Percentiles rank a stretch among this genome's conserved stretches.
Conservation (phyloP, 2,329 filamentous ascomycete species). For the Xylaria sp. region DNA sequence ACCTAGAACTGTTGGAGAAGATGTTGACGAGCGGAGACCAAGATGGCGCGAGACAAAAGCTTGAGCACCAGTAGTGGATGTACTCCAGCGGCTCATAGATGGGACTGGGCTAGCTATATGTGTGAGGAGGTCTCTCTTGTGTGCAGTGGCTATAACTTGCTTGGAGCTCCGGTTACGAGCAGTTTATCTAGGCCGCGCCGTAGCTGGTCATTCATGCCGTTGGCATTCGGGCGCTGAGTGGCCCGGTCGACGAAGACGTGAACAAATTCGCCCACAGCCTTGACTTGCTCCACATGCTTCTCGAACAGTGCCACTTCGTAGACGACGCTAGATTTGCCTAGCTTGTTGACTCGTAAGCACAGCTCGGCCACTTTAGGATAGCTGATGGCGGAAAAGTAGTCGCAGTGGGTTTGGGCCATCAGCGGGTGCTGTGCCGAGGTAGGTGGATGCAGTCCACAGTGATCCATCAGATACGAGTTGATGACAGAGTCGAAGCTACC, state of each 20-base stretch:
- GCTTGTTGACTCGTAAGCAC: conserved; percentile 81
- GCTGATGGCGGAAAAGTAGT: conserved; percentile 84
- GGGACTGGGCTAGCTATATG: not conserved
- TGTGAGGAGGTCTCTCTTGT: not conserved
- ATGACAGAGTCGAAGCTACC: conserved; percentile 85
- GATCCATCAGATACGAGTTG: conserved; percentile 85
- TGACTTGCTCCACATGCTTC: conserved; percentile 75
- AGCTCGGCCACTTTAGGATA: conserved; percentile 87
- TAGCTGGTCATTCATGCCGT: conserved; percentile 71
- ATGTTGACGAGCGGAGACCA: conserved; percentile 61
- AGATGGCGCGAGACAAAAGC: conserved; percentile 54
- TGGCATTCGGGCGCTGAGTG: conserved; percentile 72
- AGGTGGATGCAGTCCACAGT: conserved; percentile 78
- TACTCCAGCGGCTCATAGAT: conserved; percentile 20
- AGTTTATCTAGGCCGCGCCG: conserved; percentile 69
- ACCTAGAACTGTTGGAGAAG: conserved; percentile 68
- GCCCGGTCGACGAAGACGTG: conserved; percentile 88
- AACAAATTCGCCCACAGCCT: conserved; percentile 85
- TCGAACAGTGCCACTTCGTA: conserved; percentile 93
- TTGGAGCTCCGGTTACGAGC: conserved; percentile 50
- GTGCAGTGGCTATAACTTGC: conserved; percentile 43
- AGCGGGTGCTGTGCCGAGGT: conserved; percentile 80
- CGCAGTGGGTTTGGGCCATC: conserved; percentile 85
- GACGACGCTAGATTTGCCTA: conserved; percentile 86
- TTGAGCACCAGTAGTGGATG: conserved; percentile 55